These are phyloP conservation scores for Yamadazyma philogaea DNA, from an alignment of 805 yeast species.

Conservation along the genomic window DNA sequence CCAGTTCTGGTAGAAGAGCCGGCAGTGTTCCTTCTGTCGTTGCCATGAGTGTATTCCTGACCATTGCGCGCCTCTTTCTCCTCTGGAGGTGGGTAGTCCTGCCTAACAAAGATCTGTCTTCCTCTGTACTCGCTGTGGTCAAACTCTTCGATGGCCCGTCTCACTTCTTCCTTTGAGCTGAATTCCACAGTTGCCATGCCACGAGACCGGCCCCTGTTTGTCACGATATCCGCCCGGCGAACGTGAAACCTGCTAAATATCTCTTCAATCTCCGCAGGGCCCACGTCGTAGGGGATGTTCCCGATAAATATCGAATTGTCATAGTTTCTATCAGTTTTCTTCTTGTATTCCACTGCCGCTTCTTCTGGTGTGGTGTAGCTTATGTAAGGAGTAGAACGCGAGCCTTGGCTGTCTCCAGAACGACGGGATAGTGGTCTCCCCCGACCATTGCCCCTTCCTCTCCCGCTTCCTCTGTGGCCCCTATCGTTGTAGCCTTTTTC, in stretches of 20 bases:
- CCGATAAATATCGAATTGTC: constrained; percentile 71
- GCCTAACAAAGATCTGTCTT: constrained; percentile 84
- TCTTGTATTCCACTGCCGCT: constrained; percentile 31
- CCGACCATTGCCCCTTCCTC: constrained; percentile 15
- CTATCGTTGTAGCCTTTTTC: constrained; percentile 10
- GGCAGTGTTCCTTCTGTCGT: neutral
- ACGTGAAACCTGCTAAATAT: constrained; percentile 56
- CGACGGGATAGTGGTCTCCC: constrained; percentile 19
- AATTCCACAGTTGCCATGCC: constrained; percentile 94
- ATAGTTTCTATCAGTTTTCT: constrained; percentile 52
- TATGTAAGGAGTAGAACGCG: neutral
- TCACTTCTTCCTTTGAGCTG: constrained; percentile 59
- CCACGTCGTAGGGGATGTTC: constrained; percentile 63
- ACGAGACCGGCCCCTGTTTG: constrained; percentile 73
- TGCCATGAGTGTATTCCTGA: neutral
- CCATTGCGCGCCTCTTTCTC: constrained; percentile 14
- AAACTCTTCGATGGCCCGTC: constrained; percentile 63
- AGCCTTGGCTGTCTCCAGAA: neutral
- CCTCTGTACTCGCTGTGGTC: constrained; percentile 66
- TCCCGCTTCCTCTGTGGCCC: constrained; percentile 26
- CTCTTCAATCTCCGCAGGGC: constrained; percentile 57
- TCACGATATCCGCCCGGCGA: constrained; percentile 78
- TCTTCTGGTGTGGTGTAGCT: constrained; percentile 16
- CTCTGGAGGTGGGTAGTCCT: constrained; percentile 80
- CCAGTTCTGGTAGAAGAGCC: constrained; percentile 15